Percentiles rank a stretch among this genome's conserved stretches.
These are phyloP conservation scores for Candolleomyces eurysporus DNA, from an alignment of 768 basidiomycete species.

Conservation along the genomic window DNA sequence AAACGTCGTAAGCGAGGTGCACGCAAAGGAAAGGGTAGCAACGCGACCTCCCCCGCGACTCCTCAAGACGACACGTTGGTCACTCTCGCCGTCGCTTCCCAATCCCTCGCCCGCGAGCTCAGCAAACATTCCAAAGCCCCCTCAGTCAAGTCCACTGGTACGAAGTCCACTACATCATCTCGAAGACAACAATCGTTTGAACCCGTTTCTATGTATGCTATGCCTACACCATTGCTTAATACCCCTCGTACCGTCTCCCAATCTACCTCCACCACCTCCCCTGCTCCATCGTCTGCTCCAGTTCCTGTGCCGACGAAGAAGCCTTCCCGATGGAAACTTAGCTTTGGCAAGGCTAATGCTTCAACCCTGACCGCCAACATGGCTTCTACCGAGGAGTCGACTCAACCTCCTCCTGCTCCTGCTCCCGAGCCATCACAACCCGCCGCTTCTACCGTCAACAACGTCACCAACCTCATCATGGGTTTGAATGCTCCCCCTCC, in stretches of 20 bases:
- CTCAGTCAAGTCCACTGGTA: conserved; percentile 4
- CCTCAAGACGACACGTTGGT: conserved; percentile 57
- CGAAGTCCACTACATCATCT: conserved; percentile 25
- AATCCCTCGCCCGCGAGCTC: conserved; percentile 81
- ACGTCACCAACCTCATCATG: conserved; percentile 76
- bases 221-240: conserved; percentile 34
- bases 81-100: conserved; percentile 76
- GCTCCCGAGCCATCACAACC: conserved; percentile 22
- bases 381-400: conserved; percentile 36
- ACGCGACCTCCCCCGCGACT: conserved; percentile 29
- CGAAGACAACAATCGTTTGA: conserved; percentile 32
- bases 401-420: conserved; percentile 19
- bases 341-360: conserved; percentile 61
- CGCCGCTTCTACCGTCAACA: conserved; percentile 72
- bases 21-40: conserved; percentile 74
- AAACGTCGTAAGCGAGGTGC: conserved; percentile 84
- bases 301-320: conserved; percentile 55
- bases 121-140: conserved; percentile 53
- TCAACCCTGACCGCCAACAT: conserved; percentile 32
- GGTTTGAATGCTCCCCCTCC: conserved; percentile 49
- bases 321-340: conserved; percentile 82
- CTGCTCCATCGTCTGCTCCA: conserved; percentile 22
- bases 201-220: conserved; percentile 44
- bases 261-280: conserved; percentile 15
- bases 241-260: conserved; percentile 12